Evolutionary conservation across 2,329 filamentous ascomycete genomes (phyloP).

Genomic region (Colletotrichum godetiae): DNA sequence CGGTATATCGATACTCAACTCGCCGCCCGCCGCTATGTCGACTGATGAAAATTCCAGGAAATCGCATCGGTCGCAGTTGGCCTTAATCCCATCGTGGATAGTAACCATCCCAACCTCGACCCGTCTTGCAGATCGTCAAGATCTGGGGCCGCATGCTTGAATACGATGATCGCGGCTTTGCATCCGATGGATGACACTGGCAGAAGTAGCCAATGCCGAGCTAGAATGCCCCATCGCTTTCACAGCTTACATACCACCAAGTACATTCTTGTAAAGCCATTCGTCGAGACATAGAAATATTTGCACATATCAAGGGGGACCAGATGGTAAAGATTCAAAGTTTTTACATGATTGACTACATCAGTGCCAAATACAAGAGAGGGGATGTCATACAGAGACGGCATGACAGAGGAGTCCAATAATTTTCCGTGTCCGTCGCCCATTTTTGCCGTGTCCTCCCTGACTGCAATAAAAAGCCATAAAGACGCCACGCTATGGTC

Average conservation of each 20-base stretch:
- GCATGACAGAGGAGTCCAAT: conserved; percentile 34
- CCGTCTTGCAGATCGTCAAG: conserved; percentile 18
- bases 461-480: conserved; percentile 34
- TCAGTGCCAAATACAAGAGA: conserved; percentile 47
- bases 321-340: background rate
- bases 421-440: conserved; percentile 23
- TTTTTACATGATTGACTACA: conserved; percentile 14
- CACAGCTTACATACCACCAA: too few relatives aligned
- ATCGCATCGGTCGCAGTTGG: background rate
- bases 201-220: background rate
- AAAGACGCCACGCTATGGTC: conserved; percentile 50
- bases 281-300: background rate
- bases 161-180: background rate
- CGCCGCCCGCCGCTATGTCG: too few relatives aligned
- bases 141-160: conserved; percentile 16
- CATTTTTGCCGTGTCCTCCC: conserved; percentile 23
- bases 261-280: too few relatives aligned
- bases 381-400: conserved; percentile 48
- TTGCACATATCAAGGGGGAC: background rate
- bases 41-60: background rate
- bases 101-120: conserved; percentile 6
- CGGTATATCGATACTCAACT: too few relatives aligned
- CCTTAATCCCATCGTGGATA: background rate
- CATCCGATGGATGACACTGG: background rate
- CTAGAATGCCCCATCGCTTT: background rate